Percentiles rank a stretch among this genome's conserved stretches.
phyloP scores from a whole-genome alignment of 495 filamentous ascomycete species.

The Podospora sp. region DNA sequence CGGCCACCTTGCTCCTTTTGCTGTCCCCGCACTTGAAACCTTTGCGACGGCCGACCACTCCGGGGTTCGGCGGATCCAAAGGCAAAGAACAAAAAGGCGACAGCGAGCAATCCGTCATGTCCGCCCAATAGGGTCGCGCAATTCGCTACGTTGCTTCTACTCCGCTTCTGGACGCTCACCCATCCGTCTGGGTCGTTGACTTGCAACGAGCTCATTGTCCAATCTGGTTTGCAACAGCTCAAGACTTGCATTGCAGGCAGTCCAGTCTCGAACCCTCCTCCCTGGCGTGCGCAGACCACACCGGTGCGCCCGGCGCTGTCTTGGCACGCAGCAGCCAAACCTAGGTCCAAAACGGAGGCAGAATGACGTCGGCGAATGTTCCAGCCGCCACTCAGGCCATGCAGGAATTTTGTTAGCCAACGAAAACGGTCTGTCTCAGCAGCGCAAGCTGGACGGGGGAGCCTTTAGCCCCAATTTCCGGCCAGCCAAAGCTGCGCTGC shows the following conservation, averaged over 20 bases:
- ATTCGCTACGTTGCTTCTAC: neutral
- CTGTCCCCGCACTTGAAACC: neutral
- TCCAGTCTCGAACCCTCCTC: neutral
- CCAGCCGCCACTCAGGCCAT: neutral
- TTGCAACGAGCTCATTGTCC: neutral
- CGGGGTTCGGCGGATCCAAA: neutral
- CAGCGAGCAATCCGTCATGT: neutral
- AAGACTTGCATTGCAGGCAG: no score
- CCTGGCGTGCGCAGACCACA: neutral
- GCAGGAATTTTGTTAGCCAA: neutral
- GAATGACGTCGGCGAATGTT: slow-evolving; percentile 10
- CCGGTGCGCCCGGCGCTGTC: neutral
- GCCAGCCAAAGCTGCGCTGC: neutral
- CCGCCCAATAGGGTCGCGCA: neutral
- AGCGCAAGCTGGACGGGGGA: neutral
- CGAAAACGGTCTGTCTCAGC: slow-evolving; percentile 14
- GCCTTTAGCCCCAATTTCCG: slow-evolving; percentile 1
- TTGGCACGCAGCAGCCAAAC: neutral
- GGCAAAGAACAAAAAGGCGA: neutral
- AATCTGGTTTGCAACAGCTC: neutral
- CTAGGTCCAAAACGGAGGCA: neutral
- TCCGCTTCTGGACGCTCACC: neutral
- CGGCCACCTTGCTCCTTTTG: neutral
- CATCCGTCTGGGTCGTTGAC: neutral
- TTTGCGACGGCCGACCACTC: neutral